A percentile compares a stretch with the other conserved stretches of the same genome.
Conservation (phyloP, 176 grass and related monocot species). For the Oryza australiensis region DNA sequence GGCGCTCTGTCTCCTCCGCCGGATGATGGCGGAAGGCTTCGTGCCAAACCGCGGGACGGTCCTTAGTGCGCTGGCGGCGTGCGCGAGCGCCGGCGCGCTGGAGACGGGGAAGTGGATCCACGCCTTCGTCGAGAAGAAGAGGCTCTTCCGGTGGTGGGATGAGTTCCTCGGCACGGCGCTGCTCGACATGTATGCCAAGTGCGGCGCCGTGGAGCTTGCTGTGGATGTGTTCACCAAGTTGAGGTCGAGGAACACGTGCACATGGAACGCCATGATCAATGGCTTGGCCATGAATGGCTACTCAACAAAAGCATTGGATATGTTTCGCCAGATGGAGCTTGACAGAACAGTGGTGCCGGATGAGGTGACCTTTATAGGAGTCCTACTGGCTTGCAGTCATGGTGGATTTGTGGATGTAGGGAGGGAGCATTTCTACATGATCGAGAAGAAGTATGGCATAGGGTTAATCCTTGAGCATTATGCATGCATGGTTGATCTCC, state of each 20-base stretch:
- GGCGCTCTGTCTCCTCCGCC: neutral
- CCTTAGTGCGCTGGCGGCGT: neutral
- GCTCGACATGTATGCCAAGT: conserved; percentile 13
- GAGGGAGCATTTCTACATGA: neutral
- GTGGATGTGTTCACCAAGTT: neutral
- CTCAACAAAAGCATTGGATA: neutral
- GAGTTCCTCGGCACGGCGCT: neutral
- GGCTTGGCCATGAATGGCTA: conserved; percentile 8
- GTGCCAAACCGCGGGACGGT: neutral
- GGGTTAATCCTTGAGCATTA: neutral
- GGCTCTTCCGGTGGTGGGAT: neutral
- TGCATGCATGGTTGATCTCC: conserved; percentile 9
- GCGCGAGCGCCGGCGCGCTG: neutral
- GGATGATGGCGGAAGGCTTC: conserved; percentile 6
- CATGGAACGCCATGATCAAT: conserved; percentile 8
- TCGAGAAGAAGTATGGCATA: neutral
- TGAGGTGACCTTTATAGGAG: conserved; percentile 9
- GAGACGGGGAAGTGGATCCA: conserved; percentile 12
- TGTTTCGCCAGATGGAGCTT: neutral
- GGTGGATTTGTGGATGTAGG: conserved; percentile 6
- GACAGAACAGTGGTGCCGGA: neutral
- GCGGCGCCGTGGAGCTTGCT: neutral
- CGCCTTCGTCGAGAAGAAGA: neutral
- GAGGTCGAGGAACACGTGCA: neutral
- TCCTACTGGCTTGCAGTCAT: neutral